A percentile compares a stretch with the other conserved stretches of the same genome.
phyloP scores from a whole-genome alignment of 306 rosid genomes.

The Gastrolobium bilobum region DNA sequence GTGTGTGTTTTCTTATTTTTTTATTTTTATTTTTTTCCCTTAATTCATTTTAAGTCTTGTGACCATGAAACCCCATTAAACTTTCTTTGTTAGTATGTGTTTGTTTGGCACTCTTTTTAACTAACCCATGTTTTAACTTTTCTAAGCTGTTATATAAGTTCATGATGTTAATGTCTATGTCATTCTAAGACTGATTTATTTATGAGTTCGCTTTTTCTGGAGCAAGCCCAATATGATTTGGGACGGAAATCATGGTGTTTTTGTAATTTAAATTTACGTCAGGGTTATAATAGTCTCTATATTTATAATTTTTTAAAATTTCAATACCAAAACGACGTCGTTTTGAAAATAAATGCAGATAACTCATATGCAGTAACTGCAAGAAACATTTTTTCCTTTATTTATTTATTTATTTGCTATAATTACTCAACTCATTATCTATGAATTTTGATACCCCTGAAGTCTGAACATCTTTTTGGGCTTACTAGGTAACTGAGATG shows the following conservation, averaged over 20 bases:
- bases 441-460: neutral
- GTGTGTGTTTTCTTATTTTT: neutral
- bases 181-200: neutral
- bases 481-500: neutral
- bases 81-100: neutral
- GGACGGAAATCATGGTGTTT: no score
- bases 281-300: no score
- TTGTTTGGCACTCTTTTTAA: neutral
- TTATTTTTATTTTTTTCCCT: neutral
- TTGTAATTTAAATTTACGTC: no score
- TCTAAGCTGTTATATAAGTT: neutral
- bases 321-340: no score
- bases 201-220: no score
- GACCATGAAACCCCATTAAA: neutral
- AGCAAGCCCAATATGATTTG: no score
- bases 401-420: neutral
- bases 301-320: no score
- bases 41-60: neutral
- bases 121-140: neutral
- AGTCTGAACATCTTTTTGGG: neutral
- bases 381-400: no score
- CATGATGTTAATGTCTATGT: neutral
- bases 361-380: no score
- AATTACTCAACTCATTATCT: neutral
- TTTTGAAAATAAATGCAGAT: no score